Conservation (phyloP, 1,139 yeast genomes). For the Yarrowia galli region DNA sequence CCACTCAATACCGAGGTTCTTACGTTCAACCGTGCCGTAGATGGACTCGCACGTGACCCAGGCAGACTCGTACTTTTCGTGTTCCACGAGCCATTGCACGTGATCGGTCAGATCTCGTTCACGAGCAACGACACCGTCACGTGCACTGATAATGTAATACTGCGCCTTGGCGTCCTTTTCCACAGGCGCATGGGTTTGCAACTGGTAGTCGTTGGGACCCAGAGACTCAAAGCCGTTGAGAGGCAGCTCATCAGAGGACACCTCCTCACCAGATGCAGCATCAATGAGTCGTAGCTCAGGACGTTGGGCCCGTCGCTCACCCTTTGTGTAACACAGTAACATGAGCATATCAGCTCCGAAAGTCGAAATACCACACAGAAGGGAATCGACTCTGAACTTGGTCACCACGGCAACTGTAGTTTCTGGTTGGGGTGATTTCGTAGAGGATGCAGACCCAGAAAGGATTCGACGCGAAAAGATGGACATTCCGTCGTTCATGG, state of each 20-base stretch:
- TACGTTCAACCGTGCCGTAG: slow-evolving; percentile 59
- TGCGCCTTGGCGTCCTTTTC: slow-evolving; percentile 41
- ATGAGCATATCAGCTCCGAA: slow-evolving; percentile 55
- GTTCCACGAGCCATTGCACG: slow-evolving; percentile 72
- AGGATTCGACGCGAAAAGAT: slow-evolving; percentile 41
- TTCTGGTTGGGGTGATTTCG: slow-evolving; percentile 51
- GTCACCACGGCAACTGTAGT: slow-evolving; percentile 65
- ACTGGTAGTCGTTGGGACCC: slow-evolving; percentile 80
- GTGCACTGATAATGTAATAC: slow-evolving; percentile 67
- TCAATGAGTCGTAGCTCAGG: slow-evolving; percentile 81
- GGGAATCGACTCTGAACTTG: slow-evolving; percentile 61
- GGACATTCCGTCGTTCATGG: slow-evolving; percentile 36
- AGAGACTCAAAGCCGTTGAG: slow-evolving; percentile 64
- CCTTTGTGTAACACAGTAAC: slow-evolving; percentile 55
- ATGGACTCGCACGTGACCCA: slow-evolving; percentile 76
- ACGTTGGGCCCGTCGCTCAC: slow-evolving; percentile 47
- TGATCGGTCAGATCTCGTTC: slow-evolving; percentile 73
- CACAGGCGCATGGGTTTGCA: slow-evolving; percentile 47
- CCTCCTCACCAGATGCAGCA: slow-evolving; percentile 70
- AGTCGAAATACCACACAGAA: slow-evolving; percentile 80
- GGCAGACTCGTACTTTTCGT: slow-evolving; percentile 65
- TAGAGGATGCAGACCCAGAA: slow-evolving; percentile 45
- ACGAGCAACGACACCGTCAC: slow-evolving; percentile 79
- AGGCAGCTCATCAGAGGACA: slow-evolving; percentile 83
- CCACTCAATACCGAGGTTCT: slow-evolving; percentile 68